phyloP scores from a whole-genome alignment of 1,284 basidiomycete genomes.

The Coniferiporia weirii region DNA sequence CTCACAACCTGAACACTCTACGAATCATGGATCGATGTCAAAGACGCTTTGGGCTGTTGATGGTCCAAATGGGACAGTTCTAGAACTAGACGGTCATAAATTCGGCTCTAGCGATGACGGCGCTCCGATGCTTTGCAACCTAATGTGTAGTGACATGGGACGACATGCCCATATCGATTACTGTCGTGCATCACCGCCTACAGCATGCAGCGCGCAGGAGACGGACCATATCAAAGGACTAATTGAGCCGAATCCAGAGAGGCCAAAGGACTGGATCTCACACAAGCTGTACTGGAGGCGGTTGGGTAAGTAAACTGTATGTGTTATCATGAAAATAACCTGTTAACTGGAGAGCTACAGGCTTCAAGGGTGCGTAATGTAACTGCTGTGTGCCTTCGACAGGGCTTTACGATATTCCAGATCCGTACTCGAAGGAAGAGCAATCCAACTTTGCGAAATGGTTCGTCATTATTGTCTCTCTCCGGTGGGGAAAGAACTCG shows the following conservation, averaged over 20 bases:
- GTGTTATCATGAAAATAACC: neutral
- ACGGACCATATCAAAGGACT: slow-evolving; percentile 40
- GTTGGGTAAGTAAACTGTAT: slow-evolving; percentile 33
- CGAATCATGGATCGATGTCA: slow-evolving; percentile 60
- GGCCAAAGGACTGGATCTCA: slow-evolving; percentile 48
- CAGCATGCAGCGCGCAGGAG: slow-evolving; percentile 38
- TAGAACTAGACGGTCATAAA: slow-evolving; percentile 51
- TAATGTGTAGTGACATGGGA: slow-evolving; percentile 50
- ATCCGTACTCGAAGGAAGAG: slow-evolving; percentile 55
- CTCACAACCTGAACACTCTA: slow-evolving; percentile 55
- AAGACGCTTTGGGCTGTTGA: slow-evolving; percentile 51
- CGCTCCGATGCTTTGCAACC: slow-evolving; percentile 59
- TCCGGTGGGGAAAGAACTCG: neutral
- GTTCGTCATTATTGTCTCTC: neutral
- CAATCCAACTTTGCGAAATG: slow-evolving; percentile 49
- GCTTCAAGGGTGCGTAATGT: slow-evolving; percentile 27
- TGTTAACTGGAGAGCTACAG: slow-evolving; percentile 14
- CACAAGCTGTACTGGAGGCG: slow-evolving; percentile 55
- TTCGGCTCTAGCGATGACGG: slow-evolving; percentile 55
- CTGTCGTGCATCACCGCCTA: slow-evolving; percentile 39
- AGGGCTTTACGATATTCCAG: slow-evolving; percentile 24
- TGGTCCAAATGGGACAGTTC: slow-evolving; percentile 36
- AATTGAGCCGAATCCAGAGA: slow-evolving; percentile 40
- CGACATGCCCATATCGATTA: slow-evolving; percentile 53
- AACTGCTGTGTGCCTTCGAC: neutral